phyloP scores from a whole-genome alignment of 2,329 filamentous ascomycete species.

The Ceratocystis eucalypticola region DNA sequence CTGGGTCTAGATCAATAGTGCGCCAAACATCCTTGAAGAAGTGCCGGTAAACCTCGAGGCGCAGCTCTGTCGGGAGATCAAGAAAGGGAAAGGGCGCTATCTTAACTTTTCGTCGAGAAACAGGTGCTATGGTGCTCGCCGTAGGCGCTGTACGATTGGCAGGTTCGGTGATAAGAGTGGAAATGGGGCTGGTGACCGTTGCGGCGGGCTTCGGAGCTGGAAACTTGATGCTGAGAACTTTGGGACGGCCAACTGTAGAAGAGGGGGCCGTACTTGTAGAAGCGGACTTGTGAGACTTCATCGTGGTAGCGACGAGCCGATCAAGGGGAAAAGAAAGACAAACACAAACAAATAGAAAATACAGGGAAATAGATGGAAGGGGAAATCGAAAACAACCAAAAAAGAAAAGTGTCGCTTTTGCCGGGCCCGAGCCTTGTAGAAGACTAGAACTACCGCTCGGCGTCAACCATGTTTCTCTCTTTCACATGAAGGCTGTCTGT shows the following conservation, averaged over 20 bases:
- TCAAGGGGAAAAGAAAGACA: not conserved
- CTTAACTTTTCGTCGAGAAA: conserved; percentile 24
- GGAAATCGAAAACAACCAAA: no score
- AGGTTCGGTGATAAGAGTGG: not conserved
- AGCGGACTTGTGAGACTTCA: not conserved
- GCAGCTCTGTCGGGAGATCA: conserved; percentile 53
- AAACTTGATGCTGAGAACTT: conserved; percentile 7
- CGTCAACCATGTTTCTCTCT: not conserved
- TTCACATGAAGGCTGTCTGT: not conserved
- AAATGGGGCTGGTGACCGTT: not conserved
- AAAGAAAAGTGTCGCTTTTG: no score
- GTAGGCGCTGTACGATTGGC: not conserved
- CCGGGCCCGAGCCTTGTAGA: no score
- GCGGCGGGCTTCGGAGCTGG: not conserved
- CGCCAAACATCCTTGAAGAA: conserved; percentile 41
- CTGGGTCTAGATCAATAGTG: conserved; percentile 52
- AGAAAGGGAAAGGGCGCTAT: conserved; percentile 49
- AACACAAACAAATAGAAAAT: not conserved
- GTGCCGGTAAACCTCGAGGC: conserved; percentile 53
- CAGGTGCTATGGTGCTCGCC: not conserved
- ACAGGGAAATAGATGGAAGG: not conserved
- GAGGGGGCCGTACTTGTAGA: not conserved
- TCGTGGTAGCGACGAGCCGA: not conserved
- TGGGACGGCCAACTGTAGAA: not conserved
- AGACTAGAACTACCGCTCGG: no score